Conservation (phyloP, 371 early-diverging fungal genomes). For the Capillidium heterosporum region DNA sequence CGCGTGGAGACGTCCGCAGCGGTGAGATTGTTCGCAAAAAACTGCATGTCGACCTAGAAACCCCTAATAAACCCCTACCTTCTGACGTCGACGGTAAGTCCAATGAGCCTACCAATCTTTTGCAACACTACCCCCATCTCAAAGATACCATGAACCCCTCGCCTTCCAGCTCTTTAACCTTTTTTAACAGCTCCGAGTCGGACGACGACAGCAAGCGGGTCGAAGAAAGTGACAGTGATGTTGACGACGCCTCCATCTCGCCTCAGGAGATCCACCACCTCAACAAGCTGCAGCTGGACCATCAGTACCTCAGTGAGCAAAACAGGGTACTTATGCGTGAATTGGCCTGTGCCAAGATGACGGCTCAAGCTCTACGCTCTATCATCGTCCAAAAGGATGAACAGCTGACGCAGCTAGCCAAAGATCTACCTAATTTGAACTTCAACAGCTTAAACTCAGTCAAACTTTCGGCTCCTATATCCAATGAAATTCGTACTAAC, state of each 20-base stretch:
- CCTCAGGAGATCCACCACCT: neutral
- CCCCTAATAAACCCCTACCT: too few relatives aligned
- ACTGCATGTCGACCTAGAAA: too few relatives aligned
- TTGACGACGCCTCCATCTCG: neutral
- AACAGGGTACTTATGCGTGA: neutral
- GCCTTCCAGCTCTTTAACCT: neutral
- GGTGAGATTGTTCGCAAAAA: too few relatives aligned
- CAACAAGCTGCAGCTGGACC: constrained; percentile 2
- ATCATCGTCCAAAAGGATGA: constrained; percentile 3
- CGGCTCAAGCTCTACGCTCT: neutral
- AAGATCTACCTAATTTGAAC: neutral
- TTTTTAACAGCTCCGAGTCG: neutral
- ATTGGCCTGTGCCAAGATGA: neutral
- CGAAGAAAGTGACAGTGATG: neutral
- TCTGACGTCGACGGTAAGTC: too few relatives aligned
- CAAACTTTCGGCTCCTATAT: too few relatives aligned
- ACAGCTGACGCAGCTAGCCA: neutral
- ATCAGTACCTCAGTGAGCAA: neutral
- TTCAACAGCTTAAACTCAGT: too few relatives aligned
- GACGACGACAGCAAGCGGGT: neutral
- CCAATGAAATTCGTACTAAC: too few relatives aligned
- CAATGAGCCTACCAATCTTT: too few relatives aligned
- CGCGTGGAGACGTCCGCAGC: too few relatives aligned
- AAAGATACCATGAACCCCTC: neutral
- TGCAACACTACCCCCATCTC: too few relatives aligned